Evolutionary conservation across 1,139 yeast species (phyloP), one percentile per base, ranked within the genome.

Genomic region (Geotrichum bryndzae): DNA sequence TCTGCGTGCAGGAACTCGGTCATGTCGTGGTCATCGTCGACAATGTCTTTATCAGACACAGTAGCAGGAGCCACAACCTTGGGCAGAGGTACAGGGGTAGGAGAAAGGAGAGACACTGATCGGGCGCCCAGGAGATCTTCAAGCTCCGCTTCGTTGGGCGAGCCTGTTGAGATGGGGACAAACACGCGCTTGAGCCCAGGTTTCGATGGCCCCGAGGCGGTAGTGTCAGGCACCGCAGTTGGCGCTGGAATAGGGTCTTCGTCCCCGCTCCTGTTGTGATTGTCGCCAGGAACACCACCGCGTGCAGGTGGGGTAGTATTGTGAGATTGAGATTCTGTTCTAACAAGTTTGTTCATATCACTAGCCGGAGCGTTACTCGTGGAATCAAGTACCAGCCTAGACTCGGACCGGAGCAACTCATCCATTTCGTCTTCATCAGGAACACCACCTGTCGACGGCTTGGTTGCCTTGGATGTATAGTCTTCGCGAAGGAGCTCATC

Each of bases 391-490:
- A 18, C 2, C n/a, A 15, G n/a, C n/a, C n/a, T 11, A 15, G 10
- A 7, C 18, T 41, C 18, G 5, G 48, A 15, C 25, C 31, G 22
- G n/a, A 51, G 25, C 15, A 57, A 52, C 25, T 57, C 59, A 13
- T 52, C 56, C 29, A 57, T 18, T 18, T 57, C 59, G 41, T 45
- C 48, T 25, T 57, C 59, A 23, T 52, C 59, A 8, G 58, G 58
- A n/a, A 56, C 35, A 50, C 15, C 23, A 15, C 35, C 53, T 6
- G 31, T 15, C 1, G 31, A 41, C 4, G 23, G 48, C 22, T 18
- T 41, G 10, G 7, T 2, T 41, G n/a, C 2, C 8, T 41, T 41
- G 22, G 6, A n/a, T 8, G n/a, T 18, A 41, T n/a, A n/a, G 1
- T 41, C 23, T 41, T 41, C 23, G 8, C 48, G 48, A 8, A 41